Conservation (phyloP, 2,329 filamentous ascomycete genomes). For the Proliferodiscus dingleyae region DNA sequence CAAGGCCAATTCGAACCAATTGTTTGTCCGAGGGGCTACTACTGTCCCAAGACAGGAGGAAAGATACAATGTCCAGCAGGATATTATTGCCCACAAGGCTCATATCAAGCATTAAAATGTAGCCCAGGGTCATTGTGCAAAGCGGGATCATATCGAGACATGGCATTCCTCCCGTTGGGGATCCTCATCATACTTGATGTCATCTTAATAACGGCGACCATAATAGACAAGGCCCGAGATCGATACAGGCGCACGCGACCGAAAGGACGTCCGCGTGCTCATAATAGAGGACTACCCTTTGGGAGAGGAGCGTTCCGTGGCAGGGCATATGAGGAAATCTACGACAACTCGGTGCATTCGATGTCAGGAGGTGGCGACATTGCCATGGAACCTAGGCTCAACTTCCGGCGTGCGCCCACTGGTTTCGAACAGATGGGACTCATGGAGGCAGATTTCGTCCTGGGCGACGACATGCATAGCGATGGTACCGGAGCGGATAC, state of each 20-base stretch:
- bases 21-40: conserved; percentile 44
- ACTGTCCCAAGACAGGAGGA: conserved; percentile 42
- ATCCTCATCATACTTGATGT: conserved; percentile 41
- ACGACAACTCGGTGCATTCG: conserved; percentile 6
- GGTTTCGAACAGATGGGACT: conserved; percentile 17
- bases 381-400: conserved; percentile 14
- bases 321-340: conserved; percentile 14
- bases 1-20: conserved; percentile 42
- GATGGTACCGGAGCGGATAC: conserved; percentile 26
- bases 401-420: conserved; percentile 13
- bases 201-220: conserved; percentile 35
- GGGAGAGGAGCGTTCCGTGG: neutral
- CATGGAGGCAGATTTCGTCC: conserved; percentile 12
- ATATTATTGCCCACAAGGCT: conserved; percentile 48
- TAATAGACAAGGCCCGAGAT: conserved; percentile 34
- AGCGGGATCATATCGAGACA: conserved; percentile 38
- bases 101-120: conserved; percentile 44
- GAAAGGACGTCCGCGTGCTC: neutral
- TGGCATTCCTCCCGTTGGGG: conserved; percentile 40
- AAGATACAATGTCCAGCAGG: conserved; percentile 41
- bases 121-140: conserved; percentile 42
- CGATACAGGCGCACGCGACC: conserved; percentile 30
- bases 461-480: conserved; percentile 11
- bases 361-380: conserved; percentile 8
- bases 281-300: conserved; percentile 1